Evolutionary conservation across 345 rosid genomes (phyloP).

Genomic region (Eutrema japonicum): DNA sequence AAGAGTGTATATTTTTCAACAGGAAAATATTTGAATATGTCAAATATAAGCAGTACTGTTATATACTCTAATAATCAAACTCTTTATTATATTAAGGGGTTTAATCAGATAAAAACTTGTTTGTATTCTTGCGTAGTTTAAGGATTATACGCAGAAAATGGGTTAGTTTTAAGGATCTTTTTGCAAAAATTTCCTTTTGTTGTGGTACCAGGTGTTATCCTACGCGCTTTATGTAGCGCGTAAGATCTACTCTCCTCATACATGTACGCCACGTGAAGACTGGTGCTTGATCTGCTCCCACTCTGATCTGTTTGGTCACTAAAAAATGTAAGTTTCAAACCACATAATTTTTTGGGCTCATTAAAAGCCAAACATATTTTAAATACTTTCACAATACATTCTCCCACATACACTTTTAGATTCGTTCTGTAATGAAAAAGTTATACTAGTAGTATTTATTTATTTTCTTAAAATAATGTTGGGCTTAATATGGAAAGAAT

Average conservation of each 20-base stretch:
- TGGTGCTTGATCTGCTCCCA: not conserved
- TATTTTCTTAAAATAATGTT: not conserved
- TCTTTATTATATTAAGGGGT: too few relatives aligned
- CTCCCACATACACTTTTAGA: not conserved
- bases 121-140: not conserved
- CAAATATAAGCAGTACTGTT: too few relatives aligned
- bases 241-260: slow-evolving; percentile 19
- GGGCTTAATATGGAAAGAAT: slow-evolving; percentile 21
- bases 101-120: not conserved
- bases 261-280: slow-evolving; percentile 30
- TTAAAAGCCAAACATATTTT: not conserved
- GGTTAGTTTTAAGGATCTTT: not conserved
- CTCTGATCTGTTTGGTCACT: slow-evolving; percentile 13
- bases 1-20: too few relatives aligned
- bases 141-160: not conserved
- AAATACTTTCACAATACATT: not conserved
- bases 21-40: too few relatives aligned
- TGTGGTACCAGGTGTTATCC: slow-evolving; percentile 27
- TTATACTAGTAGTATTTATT: too few relatives aligned
- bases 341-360: slow-evolving; percentile 20
- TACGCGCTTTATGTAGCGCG: slow-evolving; percentile 24
- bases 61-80: not conserved
- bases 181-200: not conserved
- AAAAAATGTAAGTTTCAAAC: not conserved
- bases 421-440: not conserved